Evolutionary conservation across 179 eudicot genomes (phyloP).

Genomic region (Spinacia oleracea): DNA sequence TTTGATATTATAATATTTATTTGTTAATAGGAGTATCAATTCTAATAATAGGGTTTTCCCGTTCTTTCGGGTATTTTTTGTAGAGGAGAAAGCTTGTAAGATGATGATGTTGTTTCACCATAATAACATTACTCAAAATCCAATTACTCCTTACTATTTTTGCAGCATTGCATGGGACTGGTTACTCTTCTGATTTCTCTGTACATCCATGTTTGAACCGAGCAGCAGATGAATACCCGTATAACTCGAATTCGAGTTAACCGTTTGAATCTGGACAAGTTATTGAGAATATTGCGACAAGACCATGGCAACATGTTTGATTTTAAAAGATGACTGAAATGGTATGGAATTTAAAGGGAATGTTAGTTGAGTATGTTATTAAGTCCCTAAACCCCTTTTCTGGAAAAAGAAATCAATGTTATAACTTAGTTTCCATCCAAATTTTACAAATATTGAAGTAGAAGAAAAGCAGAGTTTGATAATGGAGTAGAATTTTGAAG

Average conservation of each 20-base stretch:
- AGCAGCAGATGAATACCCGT: not conserved
- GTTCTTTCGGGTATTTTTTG: not conserved
- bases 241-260: too few species aligned
- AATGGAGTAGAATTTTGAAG: too few species aligned
- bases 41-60: not conserved
- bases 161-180: not conserved
- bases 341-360: too few species aligned
- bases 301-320: too few species aligned
- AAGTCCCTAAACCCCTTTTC: too few species aligned
- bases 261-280: not conserved
- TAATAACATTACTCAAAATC: not conserved
- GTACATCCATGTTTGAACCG: not conserved
- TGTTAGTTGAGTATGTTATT: too few species aligned
- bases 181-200: not conserved
- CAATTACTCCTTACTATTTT: not conserved
- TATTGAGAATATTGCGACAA: not conserved
- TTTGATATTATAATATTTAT: not conserved
- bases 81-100: not conserved
- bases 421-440: too few species aligned
- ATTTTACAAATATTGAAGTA: too few species aligned
- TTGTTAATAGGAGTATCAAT: not conserved
- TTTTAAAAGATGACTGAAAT: too few species aligned
- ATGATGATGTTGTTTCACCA: not conserved
- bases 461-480: too few species aligned
- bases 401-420: too few species aligned